Evolutionary conservation across 202 grass and related monocot species (phyloP), one percentile per base, ranked within the genome.

Genomic region (Elaeis oleifera): DNA sequence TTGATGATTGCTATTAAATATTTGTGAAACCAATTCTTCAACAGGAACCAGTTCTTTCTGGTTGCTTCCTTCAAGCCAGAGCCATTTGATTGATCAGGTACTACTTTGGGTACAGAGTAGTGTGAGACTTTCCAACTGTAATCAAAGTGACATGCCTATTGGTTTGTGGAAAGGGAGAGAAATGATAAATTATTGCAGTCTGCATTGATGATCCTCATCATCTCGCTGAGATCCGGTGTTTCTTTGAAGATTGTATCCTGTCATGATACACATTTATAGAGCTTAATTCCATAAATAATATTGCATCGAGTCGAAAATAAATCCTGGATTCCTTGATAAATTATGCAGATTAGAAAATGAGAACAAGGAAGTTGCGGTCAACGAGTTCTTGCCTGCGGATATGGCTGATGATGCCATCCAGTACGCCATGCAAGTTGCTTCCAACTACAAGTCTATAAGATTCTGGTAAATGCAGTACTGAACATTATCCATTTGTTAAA

Each of bases 111-210:
- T 1, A 36, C 9, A 36, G 0, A 36, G 6, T 11, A 9, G 6
- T 36, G 8, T 8, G 32, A 8, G 6, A 36, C 7, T 2, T 11
- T 11, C 32, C 32, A 36, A 36, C 32, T 36, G 7, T 2, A 32
- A 15, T 19, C 49, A 49, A 15, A 53, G 27, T 15, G 3, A 49
- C 51, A 19, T 58, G 44, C 55, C 24, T 54, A 5, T 64, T 25
- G 23, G 28, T 24, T 49, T 52, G 23, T 51, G 16, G 28, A 56
- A 26, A 53, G 86, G 13, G 60, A 84, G 71, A 95, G 83, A 51
- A 85, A 95, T 71, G 85, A 95, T 75, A 95, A 80, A 95, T 95
- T 72, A 95, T 95, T 31, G 85, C 90, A 19, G 85, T 89, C 60
- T 95, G 90, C 61, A 80, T 80, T 22, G 90, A 95, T 32, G 85